These are phyloP conservation scores for Chondrus crispus DNA, from an alignment of 23 red algal species.

Conservation along the genomic window DNA sequence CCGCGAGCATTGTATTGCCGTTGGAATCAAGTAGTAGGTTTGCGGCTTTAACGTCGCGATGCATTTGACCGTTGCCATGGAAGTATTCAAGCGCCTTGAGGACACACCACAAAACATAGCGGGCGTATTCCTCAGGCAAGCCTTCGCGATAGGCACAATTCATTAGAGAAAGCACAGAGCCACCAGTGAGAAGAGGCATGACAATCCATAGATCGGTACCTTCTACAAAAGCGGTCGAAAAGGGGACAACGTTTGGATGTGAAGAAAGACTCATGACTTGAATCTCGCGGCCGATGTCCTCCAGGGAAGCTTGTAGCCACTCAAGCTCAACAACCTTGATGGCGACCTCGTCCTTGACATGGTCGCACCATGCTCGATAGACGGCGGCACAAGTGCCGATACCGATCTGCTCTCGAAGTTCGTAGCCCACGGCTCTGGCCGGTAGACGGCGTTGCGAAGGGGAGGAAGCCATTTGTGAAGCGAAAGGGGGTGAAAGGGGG, in stretches of 20 bases:
- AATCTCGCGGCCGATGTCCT: slow-evolving; percentile 94
- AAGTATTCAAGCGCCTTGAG: slow-evolving; percentile 91
- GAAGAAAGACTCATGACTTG: slow-evolving; percentile 94
- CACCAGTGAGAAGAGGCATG: slow-evolving; percentile 96
- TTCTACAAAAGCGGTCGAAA: slow-evolving; percentile 86
- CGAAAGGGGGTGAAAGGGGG: neutral
- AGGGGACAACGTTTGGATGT: slow-evolving; percentile 95
- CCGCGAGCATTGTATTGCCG: slow-evolving; percentile 81
- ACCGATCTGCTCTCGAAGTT: slow-evolving; percentile 94
- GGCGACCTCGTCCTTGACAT: slow-evolving; percentile 86
- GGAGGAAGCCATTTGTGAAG: slow-evolving; percentile 20
- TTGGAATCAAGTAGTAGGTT: slow-evolving; percentile 80
- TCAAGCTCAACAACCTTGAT: slow-evolving; percentile 97
- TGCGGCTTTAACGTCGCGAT: slow-evolving; percentile 91
- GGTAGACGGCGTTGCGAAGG: slow-evolving; percentile 43
- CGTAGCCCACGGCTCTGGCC: slow-evolving; percentile 64
- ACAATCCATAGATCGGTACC: slow-evolving; percentile 94
- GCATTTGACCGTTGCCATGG: slow-evolving; percentile 88
- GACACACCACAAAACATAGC: slow-evolving; percentile 77
- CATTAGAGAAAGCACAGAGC: slow-evolving; percentile 81
- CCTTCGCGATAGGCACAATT: slow-evolving; percentile 65
- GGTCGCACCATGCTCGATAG: slow-evolving; percentile 84
- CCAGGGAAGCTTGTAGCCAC: slow-evolving; percentile 80
- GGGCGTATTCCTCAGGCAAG: slow-evolving; percentile 60
- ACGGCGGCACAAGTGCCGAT: slow-evolving; percentile 77